Evolutionary conservation across 768 basidiomycete species (phyloP).

Genomic region (Rubroboletus pulcherrimus): DNA sequence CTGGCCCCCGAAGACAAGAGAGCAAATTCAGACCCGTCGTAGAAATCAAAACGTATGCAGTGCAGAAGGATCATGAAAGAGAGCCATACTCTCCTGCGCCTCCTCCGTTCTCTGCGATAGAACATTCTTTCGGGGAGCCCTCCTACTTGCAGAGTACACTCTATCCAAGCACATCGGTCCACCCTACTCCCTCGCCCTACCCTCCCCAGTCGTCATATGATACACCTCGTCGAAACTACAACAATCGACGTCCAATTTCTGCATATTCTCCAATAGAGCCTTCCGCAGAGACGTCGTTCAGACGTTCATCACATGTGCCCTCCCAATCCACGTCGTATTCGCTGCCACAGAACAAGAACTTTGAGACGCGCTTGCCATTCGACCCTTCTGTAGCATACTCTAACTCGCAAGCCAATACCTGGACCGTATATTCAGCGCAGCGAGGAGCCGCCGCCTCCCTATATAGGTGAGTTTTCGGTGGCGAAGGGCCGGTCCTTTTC

Average conservation of each 20-base stretch:
- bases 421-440: conserved; percentile 3
- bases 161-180: conserved; percentile 20
- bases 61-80: not conserved
- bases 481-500: not conserved
- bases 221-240: conserved; percentile 12
- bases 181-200: conserved; percentile 22
- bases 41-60: conserved; percentile 5
- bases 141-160: conserved; percentile 28
- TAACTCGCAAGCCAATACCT: conserved; percentile 12
- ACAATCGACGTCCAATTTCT: conserved; percentile 6
- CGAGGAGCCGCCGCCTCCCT: conserved; percentile 37
- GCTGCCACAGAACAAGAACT: conserved; percentile 1
- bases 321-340: conserved; percentile 2
- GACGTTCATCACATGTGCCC: conserved; percentile 18
- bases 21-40: not conserved
- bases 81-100: conserved; percentile 23
- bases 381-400: conserved; percentile 49
- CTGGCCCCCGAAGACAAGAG: not conserved
- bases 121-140: conserved; percentile 37
- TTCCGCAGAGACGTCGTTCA: conserved; percentile 13
- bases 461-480: conserved; percentile 48
- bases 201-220: conserved; percentile 21
- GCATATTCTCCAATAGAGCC: conserved; percentile 4
- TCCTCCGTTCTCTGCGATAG: conserved; percentile 32
- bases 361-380: conserved; percentile 31